Conservation (phyloP, 805 yeast genomes). For the Ogataea paradorogensis region DNA sequence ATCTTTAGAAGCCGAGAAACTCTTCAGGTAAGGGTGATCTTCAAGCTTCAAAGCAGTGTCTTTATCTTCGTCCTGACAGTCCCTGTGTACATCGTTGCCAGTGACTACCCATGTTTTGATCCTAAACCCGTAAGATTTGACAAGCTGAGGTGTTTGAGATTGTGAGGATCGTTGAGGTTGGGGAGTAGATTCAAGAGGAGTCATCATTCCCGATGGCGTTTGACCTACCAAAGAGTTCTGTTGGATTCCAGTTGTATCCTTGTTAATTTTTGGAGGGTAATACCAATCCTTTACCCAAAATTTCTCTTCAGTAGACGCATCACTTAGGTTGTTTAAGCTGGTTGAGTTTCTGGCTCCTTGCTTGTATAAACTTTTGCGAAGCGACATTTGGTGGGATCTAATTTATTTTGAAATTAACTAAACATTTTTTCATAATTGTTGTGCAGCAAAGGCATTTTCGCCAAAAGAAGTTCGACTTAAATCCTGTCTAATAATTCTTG, state of each 20-base stretch:
- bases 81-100: conserved; percentile 15
- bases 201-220: conserved; percentile 20
- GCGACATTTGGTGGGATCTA: conserved; percentile 24
- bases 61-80: conserved; percentile 33
- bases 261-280: conserved; percentile 30
- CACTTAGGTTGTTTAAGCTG: conserved; percentile 17
- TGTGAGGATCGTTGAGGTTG: conserved; percentile 26
- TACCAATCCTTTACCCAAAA: conserved; percentile 35
- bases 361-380: conserved; percentile 35
- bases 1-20: conserved; percentile 11
- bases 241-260: conserved; percentile 10
- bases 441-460: neutral
- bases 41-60: conserved; percentile 37
- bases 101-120: conserved; percentile 34
- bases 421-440: no score
- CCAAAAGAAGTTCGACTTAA: conserved; percentile 3
- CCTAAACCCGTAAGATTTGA: conserved; percentile 30
- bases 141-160: conserved; percentile 29
- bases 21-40: conserved; percentile 29
- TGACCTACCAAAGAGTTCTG: conserved; percentile 12
- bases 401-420: no score
- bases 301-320: conserved; percentile 21
- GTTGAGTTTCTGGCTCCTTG: conserved; percentile 30
- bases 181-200: conserved; percentile 25
- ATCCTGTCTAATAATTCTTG: conserved; percentile 27